These are phyloP conservation scores for Ogataea salicorniae DNA, from an alignment of 805 yeast genomes.

Conservation along the genomic window DNA sequence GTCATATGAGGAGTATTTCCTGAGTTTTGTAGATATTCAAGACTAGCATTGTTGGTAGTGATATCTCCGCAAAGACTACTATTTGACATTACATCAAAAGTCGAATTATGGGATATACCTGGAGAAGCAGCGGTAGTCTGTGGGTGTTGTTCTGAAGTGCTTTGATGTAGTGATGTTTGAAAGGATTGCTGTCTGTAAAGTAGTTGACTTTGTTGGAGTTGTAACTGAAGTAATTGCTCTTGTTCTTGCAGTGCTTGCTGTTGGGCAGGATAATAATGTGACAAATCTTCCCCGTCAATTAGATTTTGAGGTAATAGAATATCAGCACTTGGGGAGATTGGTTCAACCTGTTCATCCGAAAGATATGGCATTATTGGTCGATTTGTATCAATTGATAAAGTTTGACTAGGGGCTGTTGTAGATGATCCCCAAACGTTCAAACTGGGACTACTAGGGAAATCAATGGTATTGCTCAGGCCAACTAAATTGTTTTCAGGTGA, in stretches of 20 bases:
- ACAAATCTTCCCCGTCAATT: constrained; percentile 24
- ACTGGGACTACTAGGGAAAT: constrained; percentile 11
- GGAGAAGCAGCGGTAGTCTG: constrained; percentile 7
- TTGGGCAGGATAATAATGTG: not conserved
- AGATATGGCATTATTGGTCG: not conserved
- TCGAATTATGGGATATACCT: constrained; percentile 11
- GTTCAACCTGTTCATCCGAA: constrained; percentile 2
- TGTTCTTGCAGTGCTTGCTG: not conserved
- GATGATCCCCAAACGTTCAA: constrained; percentile 11
- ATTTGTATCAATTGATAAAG: constrained; percentile 4
- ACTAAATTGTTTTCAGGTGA: constrained; percentile 16
- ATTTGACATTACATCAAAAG: constrained; percentile 11
- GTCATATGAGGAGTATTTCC: constrained; percentile 4
- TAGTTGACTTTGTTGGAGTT: not conserved
- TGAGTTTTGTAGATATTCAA: constrained; percentile 5
- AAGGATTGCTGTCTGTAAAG: not conserved
- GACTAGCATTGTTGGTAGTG: not conserved
- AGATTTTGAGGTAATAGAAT: constrained; percentile 27
- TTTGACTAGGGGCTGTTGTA: not conserved
- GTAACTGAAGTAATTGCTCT: not conserved
- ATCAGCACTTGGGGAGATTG: constrained; percentile 18
- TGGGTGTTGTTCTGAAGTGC: no score
- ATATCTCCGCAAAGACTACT: constrained; percentile 7
- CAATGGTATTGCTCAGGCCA: constrained; percentile 2
- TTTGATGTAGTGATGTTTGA: not conserved